phyloP scores from a whole-genome alignment of 1,139 yeast genomes.

The Yamadazyma blattariae region DNA sequence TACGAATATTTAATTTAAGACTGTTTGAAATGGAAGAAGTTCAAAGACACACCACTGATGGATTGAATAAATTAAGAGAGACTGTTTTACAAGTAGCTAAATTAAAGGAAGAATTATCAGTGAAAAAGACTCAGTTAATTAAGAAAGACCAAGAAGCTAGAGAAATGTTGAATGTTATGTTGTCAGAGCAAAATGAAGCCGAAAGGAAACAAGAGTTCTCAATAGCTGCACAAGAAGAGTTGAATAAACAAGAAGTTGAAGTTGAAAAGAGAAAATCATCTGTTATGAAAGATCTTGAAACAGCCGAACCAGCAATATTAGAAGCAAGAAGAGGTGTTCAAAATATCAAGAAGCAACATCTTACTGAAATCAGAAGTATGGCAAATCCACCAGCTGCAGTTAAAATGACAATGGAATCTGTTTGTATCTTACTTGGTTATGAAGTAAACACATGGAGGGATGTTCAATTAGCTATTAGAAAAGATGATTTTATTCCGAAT shows the following conservation, averaged over 20 bases:
- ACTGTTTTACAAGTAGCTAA: constrained; percentile 72
- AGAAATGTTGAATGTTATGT: constrained; percentile 69
- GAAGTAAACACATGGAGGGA: constrained; percentile 74
- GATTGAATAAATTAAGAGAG: constrained; percentile 73
- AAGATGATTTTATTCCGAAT: constrained; percentile 83
- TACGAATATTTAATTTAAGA: constrained; percentile 37
- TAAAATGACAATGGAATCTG: constrained; percentile 83
- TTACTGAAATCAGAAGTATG: constrained; percentile 89
- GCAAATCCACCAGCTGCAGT: constrained; percentile 88
- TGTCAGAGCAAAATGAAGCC: constrained; percentile 88
- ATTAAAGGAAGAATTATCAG: constrained; percentile 52
- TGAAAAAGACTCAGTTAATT: constrained; percentile 49
- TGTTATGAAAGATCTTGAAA: constrained; percentile 64
- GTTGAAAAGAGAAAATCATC: constrained; percentile 51
- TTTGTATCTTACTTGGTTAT: constrained; percentile 77
- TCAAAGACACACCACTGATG: constrained; percentile 71
- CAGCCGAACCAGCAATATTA: constrained; percentile 79
- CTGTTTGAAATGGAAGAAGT: constrained; percentile 55
- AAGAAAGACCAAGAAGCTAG: constrained; percentile 69
- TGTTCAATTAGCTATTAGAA: constrained; percentile 74
- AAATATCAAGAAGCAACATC: constrained; percentile 86
- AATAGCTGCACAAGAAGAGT: constrained; percentile 66
- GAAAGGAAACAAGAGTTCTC: constrained; percentile 90
- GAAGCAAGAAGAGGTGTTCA: constrained; percentile 88
- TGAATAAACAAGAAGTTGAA: constrained; percentile 64